Evolutionary conservation across 2,329 filamentous ascomycete species (phyloP).

Genomic region (Nothopassalora personata): DNA sequence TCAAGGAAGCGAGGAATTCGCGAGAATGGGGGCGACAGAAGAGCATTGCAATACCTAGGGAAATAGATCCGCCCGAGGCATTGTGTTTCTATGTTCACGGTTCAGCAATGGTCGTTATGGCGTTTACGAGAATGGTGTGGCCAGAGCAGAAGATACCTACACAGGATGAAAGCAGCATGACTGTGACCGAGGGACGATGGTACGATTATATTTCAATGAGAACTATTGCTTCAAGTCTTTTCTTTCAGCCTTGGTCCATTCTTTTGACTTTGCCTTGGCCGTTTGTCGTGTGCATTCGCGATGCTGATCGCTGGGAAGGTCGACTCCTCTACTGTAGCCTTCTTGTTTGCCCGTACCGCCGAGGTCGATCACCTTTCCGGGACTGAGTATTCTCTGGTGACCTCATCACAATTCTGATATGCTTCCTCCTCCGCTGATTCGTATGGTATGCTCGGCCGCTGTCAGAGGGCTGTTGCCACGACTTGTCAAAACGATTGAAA

Average conservation of each 20-base stretch:
- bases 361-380: too few species aligned
- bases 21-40: conserved; percentile 2
- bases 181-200: neutral
- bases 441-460: too few species aligned
- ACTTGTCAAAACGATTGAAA: too few species aligned
- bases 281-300: too few species aligned
- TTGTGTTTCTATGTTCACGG: neutral
- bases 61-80: neutral
- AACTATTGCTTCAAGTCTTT: neutral
- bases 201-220: neutral
- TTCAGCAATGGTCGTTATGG: conserved; percentile 1
- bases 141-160: neutral
- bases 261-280: too few species aligned
- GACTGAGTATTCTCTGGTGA: too few species aligned
- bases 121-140: neutral
- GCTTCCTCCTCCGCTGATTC: too few species aligned
- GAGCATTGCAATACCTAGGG: neutral
- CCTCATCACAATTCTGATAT: too few species aligned
- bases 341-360: too few species aligned
- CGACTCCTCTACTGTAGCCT: too few species aligned
- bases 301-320: too few species aligned
- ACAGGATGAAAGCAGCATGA: neutral
- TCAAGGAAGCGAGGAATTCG: conserved; percentile 15
- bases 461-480: too few species aligned
- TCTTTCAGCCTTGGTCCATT: neutral